Percentiles rank a stretch among this genome's conserved stretches.
Conservation (phyloP, 176 grass and related monocot species). For the Microstegium vimineum region DNA sequence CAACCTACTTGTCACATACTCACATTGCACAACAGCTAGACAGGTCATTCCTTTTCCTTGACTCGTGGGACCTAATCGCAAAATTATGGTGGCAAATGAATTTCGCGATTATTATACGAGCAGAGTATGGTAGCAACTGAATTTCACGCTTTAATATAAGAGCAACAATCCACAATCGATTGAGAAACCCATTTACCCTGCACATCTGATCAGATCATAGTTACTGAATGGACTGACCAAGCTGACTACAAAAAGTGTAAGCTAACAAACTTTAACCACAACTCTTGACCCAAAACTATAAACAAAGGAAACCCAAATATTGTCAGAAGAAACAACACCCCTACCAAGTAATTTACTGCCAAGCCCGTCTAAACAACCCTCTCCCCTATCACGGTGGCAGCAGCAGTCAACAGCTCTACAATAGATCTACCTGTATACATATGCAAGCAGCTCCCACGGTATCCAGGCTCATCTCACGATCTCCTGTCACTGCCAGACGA, state of each 20-base stretch:
- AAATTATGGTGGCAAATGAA: not conserved
- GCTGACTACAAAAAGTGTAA: not conserved
- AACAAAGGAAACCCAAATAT: not conserved
- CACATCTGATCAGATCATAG: not conserved
- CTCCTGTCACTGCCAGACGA: slow-evolving; percentile 49
- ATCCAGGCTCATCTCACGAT: slow-evolving; percentile 8
- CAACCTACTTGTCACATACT: too few species aligned
- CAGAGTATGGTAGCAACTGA: not conserved
- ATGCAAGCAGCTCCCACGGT: not conserved
- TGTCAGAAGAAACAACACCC: not conserved
- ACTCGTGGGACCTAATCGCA: too few species aligned
- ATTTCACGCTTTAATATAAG: not conserved
- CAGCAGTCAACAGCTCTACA: not conserved
- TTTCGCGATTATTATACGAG: not conserved
- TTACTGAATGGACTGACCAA: not conserved
- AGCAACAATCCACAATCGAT: not conserved
- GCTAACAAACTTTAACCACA: not conserved
- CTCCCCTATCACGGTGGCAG: not conserved
- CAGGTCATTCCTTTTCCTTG: too few species aligned
- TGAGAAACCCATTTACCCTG: not conserved
- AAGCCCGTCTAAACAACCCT: not conserved
- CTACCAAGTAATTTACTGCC: slow-evolving; percentile 15
- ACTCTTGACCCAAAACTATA: not conserved
- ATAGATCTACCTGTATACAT: slow-evolving; percentile 16
- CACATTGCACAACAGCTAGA: too few species aligned